phyloP scores from a whole-genome alignment of 805 yeast species.

The Yarrowia sp. region DNA sequence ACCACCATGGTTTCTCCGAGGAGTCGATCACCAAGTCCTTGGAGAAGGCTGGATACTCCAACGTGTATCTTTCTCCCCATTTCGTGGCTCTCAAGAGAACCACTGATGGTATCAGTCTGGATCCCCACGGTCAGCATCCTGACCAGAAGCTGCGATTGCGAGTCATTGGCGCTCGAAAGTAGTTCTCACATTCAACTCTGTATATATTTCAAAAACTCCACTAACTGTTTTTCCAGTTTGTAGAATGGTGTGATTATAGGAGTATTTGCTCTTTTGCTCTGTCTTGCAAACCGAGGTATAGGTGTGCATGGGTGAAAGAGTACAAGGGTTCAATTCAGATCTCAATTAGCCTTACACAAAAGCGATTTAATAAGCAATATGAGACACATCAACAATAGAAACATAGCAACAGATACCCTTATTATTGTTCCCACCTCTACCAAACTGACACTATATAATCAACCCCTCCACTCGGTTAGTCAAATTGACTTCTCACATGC shows the following conservation, averaged over 20 bases:
- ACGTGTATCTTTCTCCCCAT: conserved; percentile 10
- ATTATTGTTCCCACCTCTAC: no score
- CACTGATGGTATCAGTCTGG: background rate
- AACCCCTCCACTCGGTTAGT: no score
- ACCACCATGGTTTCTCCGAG: conserved; percentile 10
- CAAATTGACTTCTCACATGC: background rate
- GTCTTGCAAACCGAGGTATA: background rate
- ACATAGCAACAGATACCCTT: no score
- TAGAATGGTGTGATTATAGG: background rate
- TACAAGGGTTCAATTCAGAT: no score
- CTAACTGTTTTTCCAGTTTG: background rate
- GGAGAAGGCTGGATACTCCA: background rate
- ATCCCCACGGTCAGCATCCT: background rate
- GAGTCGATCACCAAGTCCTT: background rate
- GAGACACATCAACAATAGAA: no score
- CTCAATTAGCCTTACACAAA: no score
- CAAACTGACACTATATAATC: no score
- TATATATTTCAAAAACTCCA: background rate
- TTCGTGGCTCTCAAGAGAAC: conserved; percentile 7
- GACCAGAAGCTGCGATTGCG: conserved; percentile 11
- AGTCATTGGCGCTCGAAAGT: conserved; percentile 14
- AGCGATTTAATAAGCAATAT: no score
- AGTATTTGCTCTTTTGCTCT: no score
- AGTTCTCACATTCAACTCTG: no score
- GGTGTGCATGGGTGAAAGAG: no score